Base-by-base conservation (phyloP, 768 basidiomycete genomes). In the Panus rudis region DNA sequence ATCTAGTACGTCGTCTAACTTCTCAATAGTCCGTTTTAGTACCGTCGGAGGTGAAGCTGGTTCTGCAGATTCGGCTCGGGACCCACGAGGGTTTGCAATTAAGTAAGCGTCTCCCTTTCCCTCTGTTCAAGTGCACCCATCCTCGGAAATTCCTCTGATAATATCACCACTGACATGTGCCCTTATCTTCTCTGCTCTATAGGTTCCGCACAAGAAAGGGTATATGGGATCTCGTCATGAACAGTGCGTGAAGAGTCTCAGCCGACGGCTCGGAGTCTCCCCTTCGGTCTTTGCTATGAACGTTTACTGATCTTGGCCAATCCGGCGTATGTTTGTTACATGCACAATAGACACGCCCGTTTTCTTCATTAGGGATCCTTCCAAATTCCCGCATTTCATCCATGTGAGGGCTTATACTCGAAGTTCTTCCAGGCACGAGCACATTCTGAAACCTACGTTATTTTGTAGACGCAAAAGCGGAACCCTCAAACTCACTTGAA, bases 1-100 rank as follows among this genome's bases (percentile, higher is more conserved):
- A 32, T 23, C 24, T 19, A n/a, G 19, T 27, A 21, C 13, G 24
- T 12, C 8, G 16, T 7, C 20, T 25, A 10, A 3, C 16, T 19
- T 27, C n/a, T n/a, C n/a, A n/a, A 66, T 65, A 58, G 65, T 72
- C 8, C 67, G 78, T 14, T 75, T 79, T 61, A 72, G 69, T 24
- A 81, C 78, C 23, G 78, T 79, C 34, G 64, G 65, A 12, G 75
- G 76, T n/a, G 69, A 71, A 13, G 55, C 66, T 33, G 77, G 76
- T 13, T 66, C 65, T 19, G 65, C 74, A 1, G 76, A 79, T 50
- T 58, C 58, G 38, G 63, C 68, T 23, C 59, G 76, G 25, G 76
- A 79, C 43, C 68, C 75, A 4, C 63, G 77, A 45, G 78, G 78
- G 1, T 74, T 79, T 50, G 74, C 73, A 2, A 60, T 67, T 20